Evolutionary conservation across 805 yeast genomes (phyloP).

Genomic region (Myxozyma sirexii): DNA sequence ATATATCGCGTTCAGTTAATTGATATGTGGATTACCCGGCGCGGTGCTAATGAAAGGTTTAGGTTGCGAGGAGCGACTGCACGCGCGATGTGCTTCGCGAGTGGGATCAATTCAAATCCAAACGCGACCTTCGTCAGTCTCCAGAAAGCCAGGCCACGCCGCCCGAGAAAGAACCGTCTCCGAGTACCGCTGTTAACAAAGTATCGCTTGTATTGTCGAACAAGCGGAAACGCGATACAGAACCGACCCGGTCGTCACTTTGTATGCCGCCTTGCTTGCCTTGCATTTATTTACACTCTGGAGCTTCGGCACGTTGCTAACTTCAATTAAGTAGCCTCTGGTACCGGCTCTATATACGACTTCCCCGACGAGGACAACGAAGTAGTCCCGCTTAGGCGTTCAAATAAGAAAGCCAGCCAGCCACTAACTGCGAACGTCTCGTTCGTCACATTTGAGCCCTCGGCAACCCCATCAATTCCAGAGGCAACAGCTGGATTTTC

Average conservation of each 20-base stretch:
- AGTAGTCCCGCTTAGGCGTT: not conserved
- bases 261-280: not conserved
- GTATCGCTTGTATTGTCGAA: not conserved
- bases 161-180: not conserved
- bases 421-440: no score
- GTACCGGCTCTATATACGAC: conserved; percentile 1
- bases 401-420: no score
- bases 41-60: not conserved
- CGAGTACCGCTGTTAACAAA: not conserved
- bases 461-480: no score
- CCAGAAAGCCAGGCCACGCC: not conserved
- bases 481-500: no score
- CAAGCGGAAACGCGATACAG: not conserved
- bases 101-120: conserved; percentile 2
- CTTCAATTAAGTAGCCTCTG: no score
- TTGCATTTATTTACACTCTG: no score
- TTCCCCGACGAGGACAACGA: not conserved
- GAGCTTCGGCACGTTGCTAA: no score
- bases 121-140: not conserved
- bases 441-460: no score
- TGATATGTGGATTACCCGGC: conserved; percentile 1
- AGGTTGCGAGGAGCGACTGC: conserved; percentile 10
- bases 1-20: not conserved
- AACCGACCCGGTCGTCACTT: not conserved
- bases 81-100: conserved; percentile 3